These are phyloP conservation scores for Ceratocystis cacaofunesta DNA, from an alignment of 2,329 filamentous ascomycete genomes.

Conservation along the genomic window DNA sequence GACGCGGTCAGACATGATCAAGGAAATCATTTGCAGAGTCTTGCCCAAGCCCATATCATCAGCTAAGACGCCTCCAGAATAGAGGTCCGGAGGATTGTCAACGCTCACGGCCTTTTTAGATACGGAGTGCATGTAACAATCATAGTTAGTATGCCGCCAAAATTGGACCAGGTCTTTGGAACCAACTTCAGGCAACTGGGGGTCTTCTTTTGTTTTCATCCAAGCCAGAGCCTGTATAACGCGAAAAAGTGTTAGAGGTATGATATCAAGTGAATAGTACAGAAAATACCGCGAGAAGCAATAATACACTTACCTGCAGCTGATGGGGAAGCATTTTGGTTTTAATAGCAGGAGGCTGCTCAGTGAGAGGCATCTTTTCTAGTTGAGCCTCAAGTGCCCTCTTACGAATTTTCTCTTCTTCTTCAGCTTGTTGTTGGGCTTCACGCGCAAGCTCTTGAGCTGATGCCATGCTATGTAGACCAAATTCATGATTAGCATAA, in stretches of 20 bases:
- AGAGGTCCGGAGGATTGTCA: constrained; percentile 40
- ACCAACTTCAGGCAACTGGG: constrained; percentile 43
- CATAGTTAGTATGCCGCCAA: constrained; percentile 2
- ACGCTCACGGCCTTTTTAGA: not conserved
- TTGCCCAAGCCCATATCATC: constrained; percentile 92
- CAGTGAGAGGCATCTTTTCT: constrained; percentile 54
- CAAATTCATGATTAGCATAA: too few species aligned
- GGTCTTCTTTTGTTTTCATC: constrained; percentile 64
- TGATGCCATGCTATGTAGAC: not conserved
- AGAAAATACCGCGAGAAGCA: not conserved
- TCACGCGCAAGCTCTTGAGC: not conserved
- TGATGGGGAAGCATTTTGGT: constrained; percentile 69
- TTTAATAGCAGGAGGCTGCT: constrained; percentile 49
- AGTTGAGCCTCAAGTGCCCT: constrained; percentile 44
- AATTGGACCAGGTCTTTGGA: constrained; percentile 33
- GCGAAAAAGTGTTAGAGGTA: constrained; percentile 25
- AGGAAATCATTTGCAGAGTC: constrained; percentile 70
- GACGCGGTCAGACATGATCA: constrained; percentile 46
- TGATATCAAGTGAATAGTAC: not conserved
- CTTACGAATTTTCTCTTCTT: constrained; percentile 9
- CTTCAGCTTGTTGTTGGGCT: not conserved
- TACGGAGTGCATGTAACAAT: not conserved
- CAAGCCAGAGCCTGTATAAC: constrained; percentile 49
- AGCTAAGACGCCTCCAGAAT: constrained; percentile 70
- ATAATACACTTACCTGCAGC: constrained; percentile 33